phyloP scores from a whole-genome alignment of 345 rosid genomes.

The Brassica cretica region DNA sequence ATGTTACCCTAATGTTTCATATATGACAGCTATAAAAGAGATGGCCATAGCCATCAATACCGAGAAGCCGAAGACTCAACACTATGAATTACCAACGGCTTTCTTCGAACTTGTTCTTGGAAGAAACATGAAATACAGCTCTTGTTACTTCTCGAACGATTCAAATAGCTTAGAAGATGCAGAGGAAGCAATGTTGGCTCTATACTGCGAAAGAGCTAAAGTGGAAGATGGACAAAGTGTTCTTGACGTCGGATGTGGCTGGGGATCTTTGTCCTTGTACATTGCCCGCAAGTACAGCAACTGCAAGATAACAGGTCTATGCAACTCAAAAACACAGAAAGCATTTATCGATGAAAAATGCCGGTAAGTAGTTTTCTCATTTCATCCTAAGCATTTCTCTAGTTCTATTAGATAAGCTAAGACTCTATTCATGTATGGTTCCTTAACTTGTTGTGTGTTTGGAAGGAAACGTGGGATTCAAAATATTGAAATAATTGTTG shows the following conservation, averaged over 20 bases:
- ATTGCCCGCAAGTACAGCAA: conserved; percentile 64
- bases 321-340: conserved; percentile 83
- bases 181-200: conserved; percentile 71
- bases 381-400: neutral
- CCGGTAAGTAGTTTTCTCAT: conserved; percentile 36
- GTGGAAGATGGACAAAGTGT: conserved; percentile 72
- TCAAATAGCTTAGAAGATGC: conserved; percentile 72
- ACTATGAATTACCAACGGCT: conserved; percentile 81
- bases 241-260: conserved; percentile 89
- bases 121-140: conserved; percentile 72
- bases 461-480: conserved; percentile 57
- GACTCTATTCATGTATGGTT: neutral
- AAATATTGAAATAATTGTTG: conserved; percentile 75
- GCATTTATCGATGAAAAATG: conserved; percentile 63
- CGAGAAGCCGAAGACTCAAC: conserved; percentile 67
- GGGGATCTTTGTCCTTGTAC: conserved; percentile 83
- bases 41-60: conserved; percentile 82
- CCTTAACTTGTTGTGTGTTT: conserved; percentile 11
- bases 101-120: conserved; percentile 88
- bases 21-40: conserved; percentile 54
- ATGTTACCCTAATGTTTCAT: neutral
- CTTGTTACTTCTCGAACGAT: conserved; percentile 67
- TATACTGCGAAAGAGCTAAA: conserved; percentile 68
- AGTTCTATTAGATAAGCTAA: neutral
- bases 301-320: conserved; percentile 76